Evolutionary conservation across 148 eudicot genomes (phyloP).

Genomic region (Cornus suecica): DNA sequence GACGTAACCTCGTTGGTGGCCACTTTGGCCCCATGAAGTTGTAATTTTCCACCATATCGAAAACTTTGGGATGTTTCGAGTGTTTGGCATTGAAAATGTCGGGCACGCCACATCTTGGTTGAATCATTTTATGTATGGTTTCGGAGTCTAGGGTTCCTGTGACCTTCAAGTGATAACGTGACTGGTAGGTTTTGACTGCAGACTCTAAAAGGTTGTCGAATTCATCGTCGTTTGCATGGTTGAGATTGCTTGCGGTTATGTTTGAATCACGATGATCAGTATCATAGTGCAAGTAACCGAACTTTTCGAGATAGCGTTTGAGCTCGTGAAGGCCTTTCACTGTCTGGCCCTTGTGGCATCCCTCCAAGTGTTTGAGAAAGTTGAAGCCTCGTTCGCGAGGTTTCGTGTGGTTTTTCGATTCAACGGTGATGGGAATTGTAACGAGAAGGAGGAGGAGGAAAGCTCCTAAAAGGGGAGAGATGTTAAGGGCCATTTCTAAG

Average conservation of each 20-base stretch:
- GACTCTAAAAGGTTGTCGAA: constrained; percentile 9
- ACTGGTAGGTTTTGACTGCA: background rate
- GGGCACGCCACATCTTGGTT: no score
- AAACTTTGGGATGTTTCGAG: no score
- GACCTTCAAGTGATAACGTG: background rate
- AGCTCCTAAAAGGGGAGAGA: background rate
- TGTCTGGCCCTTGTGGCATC: background rate
- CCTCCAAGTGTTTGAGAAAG: background rate
- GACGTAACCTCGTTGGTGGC: no score
- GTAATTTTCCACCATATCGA: no score
- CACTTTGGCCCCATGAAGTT: no score
- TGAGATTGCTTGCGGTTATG: no score
- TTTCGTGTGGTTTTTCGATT: background rate
- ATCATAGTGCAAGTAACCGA: background rate
- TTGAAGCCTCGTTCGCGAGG: background rate
- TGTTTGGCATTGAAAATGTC: no score
- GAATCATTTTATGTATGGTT: background rate
- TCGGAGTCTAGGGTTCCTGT: background rate
- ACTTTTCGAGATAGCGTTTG: background rate
- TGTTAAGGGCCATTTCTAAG: background rate
- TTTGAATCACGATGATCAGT: no score
- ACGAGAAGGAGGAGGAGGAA: background rate
- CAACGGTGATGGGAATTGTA: background rate
- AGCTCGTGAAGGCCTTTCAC: background rate
- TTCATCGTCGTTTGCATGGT: background rate